Base-by-base conservation (phyloP, 2,329 filamentous ascomycete genomes). In the Davidsoniella neocaledoniae region DNA sequence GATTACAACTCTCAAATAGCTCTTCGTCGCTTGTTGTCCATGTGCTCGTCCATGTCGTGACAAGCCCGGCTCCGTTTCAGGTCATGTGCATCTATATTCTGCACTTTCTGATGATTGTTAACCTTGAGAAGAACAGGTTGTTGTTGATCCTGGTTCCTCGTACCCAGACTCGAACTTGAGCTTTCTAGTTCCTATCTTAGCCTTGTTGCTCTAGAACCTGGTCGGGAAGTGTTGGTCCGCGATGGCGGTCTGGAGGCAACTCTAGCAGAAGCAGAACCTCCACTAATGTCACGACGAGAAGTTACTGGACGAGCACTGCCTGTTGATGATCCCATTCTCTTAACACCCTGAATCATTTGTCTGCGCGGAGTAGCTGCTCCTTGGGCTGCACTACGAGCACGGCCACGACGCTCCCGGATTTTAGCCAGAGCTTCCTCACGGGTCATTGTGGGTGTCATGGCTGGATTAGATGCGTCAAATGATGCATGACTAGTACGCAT, bases 381-480 rank as follows among this genome's bases (percentile, higher is more conserved):
- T 73, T 77, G 71, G 4, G 78, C 77, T 51, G 81, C 46, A 61
- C 80, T 85, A 56, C 77, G 72, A 51, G 83, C 81, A 43, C 84
- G 69, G 5, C 81, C 82, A 48, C 84, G 68, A 25, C 84, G 71
- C 64, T 85, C 79, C 48, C 79, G 73, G 56, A 90, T 88, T 60
- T 81, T 77, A 50, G 81, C 81, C 14, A 90, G 71, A 3, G 83
- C 83, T 62, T 86, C 72, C 61, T 86, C 84, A 49, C 84, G 72
- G 23, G 76, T 76, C 74, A 81, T 78, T 38, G 77, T 81, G 4
- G 77, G 76, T 40, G 73, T 79, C 53, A 81, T 61, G 8, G 76
- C 76, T 17, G 74, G 73, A 59, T 78, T 73, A 53, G 64, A 72
- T 39, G 66, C 59, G 59, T 77, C 74, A 56, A 77, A 77, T 8